Evolutionary conservation across 257 asterid species (phyloP).

Genomic region (Osmanthus fragrans): DNA sequence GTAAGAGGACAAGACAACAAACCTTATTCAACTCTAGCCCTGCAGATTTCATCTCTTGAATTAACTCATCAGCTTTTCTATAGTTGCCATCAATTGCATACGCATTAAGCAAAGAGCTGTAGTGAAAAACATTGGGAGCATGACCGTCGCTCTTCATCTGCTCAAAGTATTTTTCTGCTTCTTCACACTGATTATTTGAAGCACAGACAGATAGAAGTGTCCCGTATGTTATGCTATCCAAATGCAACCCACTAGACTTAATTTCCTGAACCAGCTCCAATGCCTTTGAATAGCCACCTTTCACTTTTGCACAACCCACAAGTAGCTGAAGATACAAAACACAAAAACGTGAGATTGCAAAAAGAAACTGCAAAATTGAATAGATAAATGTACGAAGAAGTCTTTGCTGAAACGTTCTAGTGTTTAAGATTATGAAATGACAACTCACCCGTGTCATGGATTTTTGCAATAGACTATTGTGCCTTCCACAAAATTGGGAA

Average conservation of each 20-base stretch:
- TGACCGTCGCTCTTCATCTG: conserved; percentile 91
- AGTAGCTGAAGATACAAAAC: conserved; percentile 64
- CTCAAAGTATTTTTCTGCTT: conserved; percentile 79
- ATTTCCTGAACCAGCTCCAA: conserved; percentile 80
- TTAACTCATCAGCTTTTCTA: conserved; percentile 66
- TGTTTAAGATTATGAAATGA: background rate
- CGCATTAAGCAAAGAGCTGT: conserved; percentile 95
- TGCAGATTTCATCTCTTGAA: conserved; percentile 75
- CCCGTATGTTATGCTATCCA: conserved; percentile 86
- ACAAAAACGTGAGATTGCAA: conserved; percentile 19
- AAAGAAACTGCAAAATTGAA: conserved; percentile 1
- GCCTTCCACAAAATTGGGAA: background rate
- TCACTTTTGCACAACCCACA: conserved; percentile 76
- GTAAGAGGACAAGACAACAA: conserved; percentile 20
- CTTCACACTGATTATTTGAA: conserved; percentile 68
- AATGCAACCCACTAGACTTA: conserved; percentile 57
- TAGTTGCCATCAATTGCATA: conserved; percentile 72
- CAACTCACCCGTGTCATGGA: background rate
- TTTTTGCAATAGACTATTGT: background rate
- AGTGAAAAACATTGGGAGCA: conserved; percentile 85
- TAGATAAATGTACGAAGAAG: conserved; percentile 10
- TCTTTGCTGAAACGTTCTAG: background rate
- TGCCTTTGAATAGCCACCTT: conserved; percentile 77
- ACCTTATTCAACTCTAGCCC: conserved; percentile 83
- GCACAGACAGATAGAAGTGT: conserved; percentile 92